Evolutionary conservation across 2,329 filamentous ascomycete genomes (phyloP), one percentile per base, ranked within the genome.

Genomic region (Exophiala lecanii-corni): DNA sequence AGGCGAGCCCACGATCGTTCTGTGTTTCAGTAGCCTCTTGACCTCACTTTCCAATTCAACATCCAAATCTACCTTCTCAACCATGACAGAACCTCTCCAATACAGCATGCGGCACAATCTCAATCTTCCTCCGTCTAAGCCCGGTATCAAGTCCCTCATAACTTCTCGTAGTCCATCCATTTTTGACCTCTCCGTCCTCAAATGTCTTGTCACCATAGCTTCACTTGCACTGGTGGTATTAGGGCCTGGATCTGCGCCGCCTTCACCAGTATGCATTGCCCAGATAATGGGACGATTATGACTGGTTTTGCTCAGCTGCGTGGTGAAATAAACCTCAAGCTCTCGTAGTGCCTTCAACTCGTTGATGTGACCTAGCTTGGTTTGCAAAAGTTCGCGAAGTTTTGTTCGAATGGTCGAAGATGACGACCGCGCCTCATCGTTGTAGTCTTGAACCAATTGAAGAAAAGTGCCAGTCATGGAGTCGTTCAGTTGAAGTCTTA

Each of bases 251-350:
- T 15, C 18, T 10, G 15, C 13, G 7, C 33, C 33, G 13, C 15
- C 33, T 9, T 17, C 33, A 6, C 18, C 33, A 17, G 33, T 18
- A 6, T 35, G 33, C 13, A 35, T 35, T 6, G 33, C 18, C 33
- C 33, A 35, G 13, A 35, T 35, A 17, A 35, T 35, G 33, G 33
- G 33, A 7, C 33, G 33, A 17, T 35, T 35, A 18, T 35, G 33
- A 17, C 33, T 35, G 33, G 33, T 15, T 17, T 18, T 15, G 33
- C 13, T 17, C 13, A 35, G 33, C 6, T 17, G 33, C 9, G 33
- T 35, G 33, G 33, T 35, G 17, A 35, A 35, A 18, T 35, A 35
- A 18, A 35, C 19, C 9, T 35, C 33, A 17, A 35, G 33, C 4
- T 35, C 33, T 9, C 16, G 13, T 5, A 35, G 4, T 9, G 9